These are phyloP conservation scores for Backusella macrospora DNA, from an alignment of 192 early-diverging fungal genomes.

Conservation along the genomic window DNA sequence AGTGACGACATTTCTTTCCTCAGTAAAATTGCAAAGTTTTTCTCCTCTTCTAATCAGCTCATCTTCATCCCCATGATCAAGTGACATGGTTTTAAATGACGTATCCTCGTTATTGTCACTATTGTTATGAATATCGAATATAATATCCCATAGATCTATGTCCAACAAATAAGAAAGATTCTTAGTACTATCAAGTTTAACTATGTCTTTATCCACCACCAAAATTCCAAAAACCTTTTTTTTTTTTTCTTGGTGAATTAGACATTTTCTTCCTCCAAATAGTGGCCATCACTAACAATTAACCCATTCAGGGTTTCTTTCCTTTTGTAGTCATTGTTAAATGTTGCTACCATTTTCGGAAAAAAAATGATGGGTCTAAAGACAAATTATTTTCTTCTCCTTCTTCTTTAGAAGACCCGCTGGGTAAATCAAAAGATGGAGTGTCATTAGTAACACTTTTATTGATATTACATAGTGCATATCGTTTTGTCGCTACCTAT, in stretches of 20 bases:
- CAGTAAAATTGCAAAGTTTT: neutral
- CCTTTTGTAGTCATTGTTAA: too few relatives aligned
- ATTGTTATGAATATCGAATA: neutral
- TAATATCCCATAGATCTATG: neutral
- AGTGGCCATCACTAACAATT: neutral
- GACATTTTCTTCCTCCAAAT: neutral
- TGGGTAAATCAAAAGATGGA: neutral
- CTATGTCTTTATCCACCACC: neutral
- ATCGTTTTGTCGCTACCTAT: neutral
- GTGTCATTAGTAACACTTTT: slow-evolving; percentile 2
- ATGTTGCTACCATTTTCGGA: too few relatives aligned
- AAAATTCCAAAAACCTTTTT: neutral
- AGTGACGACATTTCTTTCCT: too few relatives aligned
- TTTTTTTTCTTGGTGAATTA: too few relatives aligned
- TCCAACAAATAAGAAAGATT: neutral
- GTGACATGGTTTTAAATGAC: neutral
- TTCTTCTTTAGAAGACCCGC: neutral
- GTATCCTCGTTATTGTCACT: neutral
- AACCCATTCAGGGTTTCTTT: neutral
- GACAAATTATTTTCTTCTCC: neutral
- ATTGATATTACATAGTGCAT: neutral
- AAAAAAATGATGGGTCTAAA: neutral
- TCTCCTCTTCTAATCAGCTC: neutral
- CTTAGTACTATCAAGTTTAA: neutral
- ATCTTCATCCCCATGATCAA: neutral